These are phyloP conservation scores for Deuterostichococcus epilithicus DNA, from an alignment of 139 green algal genomes.

Conservation along the genomic window DNA sequence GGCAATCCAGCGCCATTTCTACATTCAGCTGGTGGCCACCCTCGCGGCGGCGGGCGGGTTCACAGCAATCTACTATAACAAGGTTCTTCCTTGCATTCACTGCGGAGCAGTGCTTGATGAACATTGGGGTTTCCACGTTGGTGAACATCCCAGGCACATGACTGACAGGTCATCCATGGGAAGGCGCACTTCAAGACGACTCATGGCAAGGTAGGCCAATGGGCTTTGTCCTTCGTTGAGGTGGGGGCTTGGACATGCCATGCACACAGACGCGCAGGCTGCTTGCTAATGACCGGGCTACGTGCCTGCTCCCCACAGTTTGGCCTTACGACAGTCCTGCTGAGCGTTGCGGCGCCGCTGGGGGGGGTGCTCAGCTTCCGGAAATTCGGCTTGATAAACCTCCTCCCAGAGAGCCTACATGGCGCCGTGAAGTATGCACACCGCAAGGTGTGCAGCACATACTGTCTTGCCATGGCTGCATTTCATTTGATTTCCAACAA, in stretches of 20 bases:
- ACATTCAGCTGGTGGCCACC: background rate
- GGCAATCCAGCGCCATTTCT: background rate
- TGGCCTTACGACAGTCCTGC: background rate
- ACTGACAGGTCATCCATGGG: background rate
- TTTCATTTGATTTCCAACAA: too few species aligned
- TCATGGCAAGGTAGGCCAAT: background rate
- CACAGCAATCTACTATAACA: background rate
- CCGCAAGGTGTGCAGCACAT: background rate
- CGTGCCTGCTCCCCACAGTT: background rate
- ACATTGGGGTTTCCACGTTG: background rate
- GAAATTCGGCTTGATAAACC: background rate
- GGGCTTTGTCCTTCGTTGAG: too few species aligned
- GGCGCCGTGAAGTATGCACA: background rate
- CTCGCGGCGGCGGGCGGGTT: background rate
- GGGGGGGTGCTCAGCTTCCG: background rate
- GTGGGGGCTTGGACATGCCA: too few species aligned
- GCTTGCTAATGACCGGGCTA: background rate
- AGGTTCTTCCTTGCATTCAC: background rate
- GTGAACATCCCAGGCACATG: background rate
- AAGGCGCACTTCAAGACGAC: background rate
- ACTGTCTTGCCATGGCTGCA: too few species aligned
- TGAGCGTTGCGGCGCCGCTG: background rate
- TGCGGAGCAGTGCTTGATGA: background rate
- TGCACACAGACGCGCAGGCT: background rate
- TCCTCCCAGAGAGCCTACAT: background rate